phyloP scores from a whole-genome alignment of 768 basidiomycete genomes.

The Tubosaeta sp. region DNA sequence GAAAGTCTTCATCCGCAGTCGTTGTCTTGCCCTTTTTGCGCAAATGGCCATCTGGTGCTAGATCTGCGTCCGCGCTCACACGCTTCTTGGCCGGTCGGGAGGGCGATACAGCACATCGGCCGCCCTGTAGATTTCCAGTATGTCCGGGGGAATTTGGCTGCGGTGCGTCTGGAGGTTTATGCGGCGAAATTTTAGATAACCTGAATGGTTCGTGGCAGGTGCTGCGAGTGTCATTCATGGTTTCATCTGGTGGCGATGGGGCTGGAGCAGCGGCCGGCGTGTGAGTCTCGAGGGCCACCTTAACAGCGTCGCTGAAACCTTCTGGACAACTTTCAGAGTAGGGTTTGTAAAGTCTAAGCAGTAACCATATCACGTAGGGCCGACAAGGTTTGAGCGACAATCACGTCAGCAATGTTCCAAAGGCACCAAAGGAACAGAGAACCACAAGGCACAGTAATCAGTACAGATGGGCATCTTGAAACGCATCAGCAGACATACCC shows the following conservation, averaged over 20 bases:
- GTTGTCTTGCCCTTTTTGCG: constrained; percentile 32
- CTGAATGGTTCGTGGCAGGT: constrained; percentile 31
- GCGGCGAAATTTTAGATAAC: constrained; percentile 50
- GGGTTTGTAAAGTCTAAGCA: constrained; percentile 29
- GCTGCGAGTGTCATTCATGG: not conserved
- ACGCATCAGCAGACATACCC: constrained; percentile 37
- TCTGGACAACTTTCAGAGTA: constrained; percentile 13
- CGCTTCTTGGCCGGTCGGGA: constrained; percentile 48
- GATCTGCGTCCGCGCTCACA: constrained; percentile 29
- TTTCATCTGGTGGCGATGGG: not conserved
- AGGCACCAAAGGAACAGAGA: constrained; percentile 15
- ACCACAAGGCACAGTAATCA: constrained; percentile 27
- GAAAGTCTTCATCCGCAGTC: constrained; percentile 5
- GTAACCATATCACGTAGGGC: constrained; percentile 3
- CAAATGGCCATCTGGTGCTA: constrained; percentile 14
- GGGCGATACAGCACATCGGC: constrained; percentile 33
- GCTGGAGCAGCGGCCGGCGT: not conserved
- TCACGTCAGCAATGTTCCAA: constrained; percentile 23
- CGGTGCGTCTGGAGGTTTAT: constrained; percentile 17
- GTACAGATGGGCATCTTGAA: constrained; percentile 14
- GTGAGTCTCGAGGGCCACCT: constrained; percentile 9
- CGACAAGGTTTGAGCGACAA: constrained; percentile 21
- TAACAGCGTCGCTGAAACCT: constrained; percentile 9
- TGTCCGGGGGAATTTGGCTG: constrained; percentile 5
- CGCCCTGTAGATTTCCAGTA: constrained; percentile 18